Conservation (phyloP, 2,329 filamentous ascomycete genomes). For the Paraphaeosphaeria sporulosa region DNA sequence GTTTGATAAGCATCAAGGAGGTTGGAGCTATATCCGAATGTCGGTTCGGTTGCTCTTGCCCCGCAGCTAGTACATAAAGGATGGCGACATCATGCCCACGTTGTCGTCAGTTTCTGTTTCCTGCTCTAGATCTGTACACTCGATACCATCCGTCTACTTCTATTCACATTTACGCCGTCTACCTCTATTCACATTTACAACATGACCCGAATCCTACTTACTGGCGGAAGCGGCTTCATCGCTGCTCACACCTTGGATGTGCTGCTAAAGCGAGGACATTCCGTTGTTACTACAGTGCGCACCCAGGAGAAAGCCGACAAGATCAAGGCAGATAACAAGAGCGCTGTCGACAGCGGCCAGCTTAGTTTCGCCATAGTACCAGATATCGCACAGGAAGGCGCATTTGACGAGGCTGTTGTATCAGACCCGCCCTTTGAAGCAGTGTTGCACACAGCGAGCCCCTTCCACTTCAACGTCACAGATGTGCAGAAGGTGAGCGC, state of each 20-base stretch:
- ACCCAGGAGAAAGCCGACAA: slow-evolving; percentile 68
- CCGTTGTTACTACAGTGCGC: slow-evolving; percentile 69
- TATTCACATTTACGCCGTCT: neutral
- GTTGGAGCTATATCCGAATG: neutral
- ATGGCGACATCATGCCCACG: slow-evolving; percentile 7
- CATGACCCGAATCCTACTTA: slow-evolving; percentile 52
- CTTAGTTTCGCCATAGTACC: slow-evolving; percentile 72
- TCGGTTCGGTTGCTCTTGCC: slow-evolving; percentile 2
- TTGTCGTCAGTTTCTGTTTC: neutral
- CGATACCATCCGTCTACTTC: neutral
- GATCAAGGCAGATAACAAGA: slow-evolving; percentile 63
- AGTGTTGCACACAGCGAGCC: slow-evolving; percentile 61
- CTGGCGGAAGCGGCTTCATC: slow-evolving; percentile 69
- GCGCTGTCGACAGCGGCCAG: slow-evolving; percentile 59
- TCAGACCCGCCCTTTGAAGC: slow-evolving; percentile 73
- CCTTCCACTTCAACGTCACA: slow-evolving; percentile 78
- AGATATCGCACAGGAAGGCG: slow-evolving; percentile 73
- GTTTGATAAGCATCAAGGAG: slow-evolving; percentile 9
- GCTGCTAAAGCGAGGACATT: slow-evolving; percentile 64
- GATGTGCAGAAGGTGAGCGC: slow-evolving; percentile 67
- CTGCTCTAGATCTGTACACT: neutral
- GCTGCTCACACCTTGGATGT: slow-evolving; percentile 70
- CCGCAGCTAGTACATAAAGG: slow-evolving; percentile 7
- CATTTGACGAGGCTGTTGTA: slow-evolving; percentile 69
- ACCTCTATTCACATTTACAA: slow-evolving; percentile 2